Evolutionary conservation across 1,139 yeast genomes (phyloP), one percentile per base, ranked within the genome.

Genomic region (Yamadazyma sp.): DNA sequence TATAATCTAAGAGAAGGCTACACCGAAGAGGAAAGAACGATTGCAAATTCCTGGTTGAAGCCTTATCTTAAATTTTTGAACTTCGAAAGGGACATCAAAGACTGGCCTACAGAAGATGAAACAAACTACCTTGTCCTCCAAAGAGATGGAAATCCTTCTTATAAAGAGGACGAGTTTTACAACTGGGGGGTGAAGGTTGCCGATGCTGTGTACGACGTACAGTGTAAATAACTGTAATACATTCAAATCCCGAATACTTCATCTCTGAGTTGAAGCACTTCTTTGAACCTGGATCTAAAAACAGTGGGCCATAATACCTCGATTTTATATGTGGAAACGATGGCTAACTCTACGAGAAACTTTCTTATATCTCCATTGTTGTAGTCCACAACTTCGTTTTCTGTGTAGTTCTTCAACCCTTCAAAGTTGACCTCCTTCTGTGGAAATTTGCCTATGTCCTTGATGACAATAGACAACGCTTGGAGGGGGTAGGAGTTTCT

Each of bases 401-500:
- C n/a, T 4, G 34, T 20, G 26, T 17, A 31, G 10, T 20, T 9
- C 5, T 8, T 15, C 10, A 20, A 5, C 4, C 17, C 17, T 15
- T 12, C 7, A 27, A 31, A 31, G n/a, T 20, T 31, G n/a, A 31
- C 34, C 4, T 6, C 22, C 17, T 22, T 31, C 5, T 22, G 17
- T 10, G 34, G 34, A 14, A 10, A n/a, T 4, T 22, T 12, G 9
- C 24, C 12, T 6, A 31, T 14, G n/a, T 31, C 34, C 3, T 17
- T 22, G 17, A 31, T 10, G 17, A 31, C 34, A 22, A 31, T 31
- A 22, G 34, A 18, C 34, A 31, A 20, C 5, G 34, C 34, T 14
- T 31, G 34, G 14, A 31, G 15, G 5, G 34, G 34, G 17, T 31
- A 31, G 11, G 34, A 31, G 27, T 31, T 31, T 22, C 34, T 31